Base-by-base conservation (phyloP, 805 yeast genomes). In the Candida qinlingensis region DNA sequence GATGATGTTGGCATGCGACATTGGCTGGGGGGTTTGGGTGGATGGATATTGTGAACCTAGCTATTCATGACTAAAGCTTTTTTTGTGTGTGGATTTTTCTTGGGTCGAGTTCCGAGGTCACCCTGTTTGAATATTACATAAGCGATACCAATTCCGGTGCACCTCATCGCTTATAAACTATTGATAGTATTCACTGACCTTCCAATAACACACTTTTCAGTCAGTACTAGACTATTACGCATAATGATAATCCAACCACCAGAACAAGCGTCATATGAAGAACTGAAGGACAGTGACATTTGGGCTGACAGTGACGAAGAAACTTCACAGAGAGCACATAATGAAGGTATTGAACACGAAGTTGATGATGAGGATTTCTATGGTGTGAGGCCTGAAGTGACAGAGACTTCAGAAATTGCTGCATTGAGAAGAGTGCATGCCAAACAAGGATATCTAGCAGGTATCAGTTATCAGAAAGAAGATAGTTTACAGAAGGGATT, bases 381-480 rank as follows among this genome's bases (percentile, higher is more conserved):
- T 54, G 76, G 73, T 1, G 62, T 63, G 33, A 61, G 55, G 12
- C 47, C 56, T 3, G 44, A 34, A 2, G 37, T 5, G 4, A 33
- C 36, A 1, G 63, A 60, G 41, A 52, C 39, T 11, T 45, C 48
- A 2, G 72, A 69, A 31, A 56, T 63, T 5, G 61, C 69, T 7
- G 75, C 75, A 8, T 55, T 84, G 42, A 68, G 77, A 55, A 67
- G 91, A 31, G 74, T 72, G 8, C 97, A 91, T 61, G 73, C 72
- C 7, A 87, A 86, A 54, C 84, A 84, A 53, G 98, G 97, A 0
- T 91, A 87, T 56, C 65, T 88, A 5, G 96, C 85, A 51, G 98
- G 97, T 0, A 60, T 91, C 6, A 72, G 87, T 1, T 66, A 63
- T 12, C 79, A 88, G 5, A 83, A 87, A 57, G 95, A 87, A 54